A percentile compares a stretch with the other conserved stretches of the same genome.
Evolutionary conservation across 129 eudicot genomes (phyloP).

Genomic region (Pulicaria dysenterica): DNA sequence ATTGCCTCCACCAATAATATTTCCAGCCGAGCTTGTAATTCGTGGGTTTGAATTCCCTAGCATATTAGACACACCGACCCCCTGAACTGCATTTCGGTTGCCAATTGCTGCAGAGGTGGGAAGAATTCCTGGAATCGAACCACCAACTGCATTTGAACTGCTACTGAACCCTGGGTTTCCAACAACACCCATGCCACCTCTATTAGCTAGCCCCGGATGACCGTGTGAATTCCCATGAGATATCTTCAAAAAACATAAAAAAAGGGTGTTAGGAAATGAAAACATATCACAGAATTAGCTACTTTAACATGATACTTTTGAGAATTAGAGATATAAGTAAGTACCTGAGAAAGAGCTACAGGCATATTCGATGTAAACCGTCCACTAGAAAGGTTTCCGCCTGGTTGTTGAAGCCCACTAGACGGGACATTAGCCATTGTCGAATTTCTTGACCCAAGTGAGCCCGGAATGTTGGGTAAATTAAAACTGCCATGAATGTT

Average conservation of each 20-base stretch:
- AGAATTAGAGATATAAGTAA: background rate
- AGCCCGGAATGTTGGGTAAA: constrained; percentile 71
- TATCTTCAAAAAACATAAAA: constrained; percentile 45
- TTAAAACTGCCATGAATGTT: constrained; percentile 80
- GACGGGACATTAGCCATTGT: constrained; percentile 66
- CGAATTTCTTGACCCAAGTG: constrained; percentile 86
- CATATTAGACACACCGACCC: constrained; percentile 71
- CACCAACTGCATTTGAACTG: constrained; percentile 68
- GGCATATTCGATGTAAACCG: constrained; percentile 86
- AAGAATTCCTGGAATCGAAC: constrained; percentile 88
- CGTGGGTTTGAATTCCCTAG: constrained; percentile 80
- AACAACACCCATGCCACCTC: constrained; percentile 86
- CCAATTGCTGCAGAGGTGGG: constrained; percentile 81
- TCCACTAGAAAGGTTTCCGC: constrained; percentile 79
- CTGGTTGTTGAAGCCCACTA: constrained; percentile 83
- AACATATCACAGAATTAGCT: background rate
- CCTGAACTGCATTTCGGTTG: constrained; percentile 71
- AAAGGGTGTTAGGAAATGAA: background rate
- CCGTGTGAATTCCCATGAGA: constrained; percentile 76
- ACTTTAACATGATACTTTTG: no score
- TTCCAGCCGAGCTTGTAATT: constrained; percentile 68
- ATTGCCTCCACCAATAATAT: constrained; percentile 72
- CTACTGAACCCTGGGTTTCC: constrained; percentile 83
- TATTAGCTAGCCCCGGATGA: constrained; percentile 79
- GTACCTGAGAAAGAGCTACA: constrained; percentile 83